A percentile compares a stretch with the other conserved stretches of the same genome.
phyloP scores from a whole-genome alignment of 768 basidiomycete species.

The Lactifluus pinguis region DNA sequence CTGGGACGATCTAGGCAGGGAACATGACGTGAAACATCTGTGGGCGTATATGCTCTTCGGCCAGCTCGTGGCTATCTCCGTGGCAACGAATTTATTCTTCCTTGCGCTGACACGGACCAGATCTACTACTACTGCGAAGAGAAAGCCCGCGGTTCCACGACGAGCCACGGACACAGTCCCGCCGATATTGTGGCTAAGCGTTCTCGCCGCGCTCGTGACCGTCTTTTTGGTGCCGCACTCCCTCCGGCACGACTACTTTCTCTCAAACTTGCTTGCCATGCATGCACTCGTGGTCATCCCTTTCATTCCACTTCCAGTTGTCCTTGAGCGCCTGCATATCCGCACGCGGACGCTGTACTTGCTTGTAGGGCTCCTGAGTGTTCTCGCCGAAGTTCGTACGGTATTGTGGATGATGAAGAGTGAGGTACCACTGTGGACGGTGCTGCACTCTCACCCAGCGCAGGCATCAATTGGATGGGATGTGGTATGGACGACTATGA shows the following conservation, averaged over 20 bases:
- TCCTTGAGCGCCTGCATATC: slow-evolving; percentile 19
- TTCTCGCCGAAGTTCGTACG: slow-evolving; percentile 31
- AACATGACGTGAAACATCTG: slow-evolving; percentile 35
- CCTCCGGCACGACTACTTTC: slow-evolving; percentile 34
- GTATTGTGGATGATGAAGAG: slow-evolving; percentile 18
- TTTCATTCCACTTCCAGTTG: slow-evolving; percentile 26
- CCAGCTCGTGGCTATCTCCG: slow-evolving; percentile 61
- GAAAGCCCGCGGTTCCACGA: neutral
- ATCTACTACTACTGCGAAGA: neutral
- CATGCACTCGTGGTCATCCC: slow-evolving; percentile 49
- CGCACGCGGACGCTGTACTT: slow-evolving; percentile 29
- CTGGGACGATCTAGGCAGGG: slow-evolving; percentile 25
- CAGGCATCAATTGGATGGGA: slow-evolving; percentile 61
- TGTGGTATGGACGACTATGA: slow-evolving; percentile 45
- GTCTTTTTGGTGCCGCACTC: slow-evolving; percentile 39
- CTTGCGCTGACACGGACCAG: slow-evolving; percentile 29
- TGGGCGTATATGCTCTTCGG: slow-evolving; percentile 71
- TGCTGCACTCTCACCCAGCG: slow-evolving; percentile 46
- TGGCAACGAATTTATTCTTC: slow-evolving; percentile 57
- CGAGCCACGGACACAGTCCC: slow-evolving; percentile 8
- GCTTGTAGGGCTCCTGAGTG: slow-evolving; percentile 27
- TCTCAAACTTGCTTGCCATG: slow-evolving; percentile 52
- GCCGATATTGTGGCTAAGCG: slow-evolving; percentile 32
- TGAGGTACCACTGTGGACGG: slow-evolving; percentile 29
- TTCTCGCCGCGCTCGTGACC: slow-evolving; percentile 38